Conservation (phyloP, 441 rosid genomes). For the Arabidopsis hybrid region DNA sequence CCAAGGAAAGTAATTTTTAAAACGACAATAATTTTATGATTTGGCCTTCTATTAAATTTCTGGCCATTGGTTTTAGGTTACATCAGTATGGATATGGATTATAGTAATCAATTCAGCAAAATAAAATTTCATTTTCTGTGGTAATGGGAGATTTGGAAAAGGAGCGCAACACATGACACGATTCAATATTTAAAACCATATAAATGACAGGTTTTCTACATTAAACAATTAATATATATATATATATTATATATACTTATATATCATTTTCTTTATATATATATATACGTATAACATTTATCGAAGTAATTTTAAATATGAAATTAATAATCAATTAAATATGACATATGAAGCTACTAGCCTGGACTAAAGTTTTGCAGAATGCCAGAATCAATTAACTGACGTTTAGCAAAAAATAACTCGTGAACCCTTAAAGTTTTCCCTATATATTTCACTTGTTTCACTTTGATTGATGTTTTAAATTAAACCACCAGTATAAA, state of each 20-base stretch:
- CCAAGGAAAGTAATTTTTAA: neutral
- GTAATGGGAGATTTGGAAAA: slow-evolving; percentile 21
- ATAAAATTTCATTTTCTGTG: slow-evolving; percentile 3
- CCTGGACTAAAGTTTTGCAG: neutral
- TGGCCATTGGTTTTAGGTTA: slow-evolving; percentile 23
- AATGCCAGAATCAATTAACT: neutral
- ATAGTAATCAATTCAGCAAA: neutral
- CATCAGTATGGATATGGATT: neutral
- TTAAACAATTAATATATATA: neutral
- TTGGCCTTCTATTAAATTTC: neutral
- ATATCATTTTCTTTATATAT: neutral
- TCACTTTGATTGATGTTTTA: neutral
- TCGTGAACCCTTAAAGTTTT: neutral
- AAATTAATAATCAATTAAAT: neutral
- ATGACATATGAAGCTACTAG: too few relatives aligned
- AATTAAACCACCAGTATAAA: neutral
- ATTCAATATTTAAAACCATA: slow-evolving; percentile 26
- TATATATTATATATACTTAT: neutral
- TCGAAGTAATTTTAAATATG: neutral
- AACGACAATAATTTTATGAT: neutral
- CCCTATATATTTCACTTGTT: neutral
- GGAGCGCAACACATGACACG: slow-evolving; percentile 28
- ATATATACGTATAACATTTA: neutral
- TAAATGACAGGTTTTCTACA: neutral
- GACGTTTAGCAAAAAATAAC: neutral